These are phyloP conservation scores for Fomitopsis pinicola DNA, from an alignment of 1,284 basidiomycete genomes.

Conservation along the genomic window DNA sequence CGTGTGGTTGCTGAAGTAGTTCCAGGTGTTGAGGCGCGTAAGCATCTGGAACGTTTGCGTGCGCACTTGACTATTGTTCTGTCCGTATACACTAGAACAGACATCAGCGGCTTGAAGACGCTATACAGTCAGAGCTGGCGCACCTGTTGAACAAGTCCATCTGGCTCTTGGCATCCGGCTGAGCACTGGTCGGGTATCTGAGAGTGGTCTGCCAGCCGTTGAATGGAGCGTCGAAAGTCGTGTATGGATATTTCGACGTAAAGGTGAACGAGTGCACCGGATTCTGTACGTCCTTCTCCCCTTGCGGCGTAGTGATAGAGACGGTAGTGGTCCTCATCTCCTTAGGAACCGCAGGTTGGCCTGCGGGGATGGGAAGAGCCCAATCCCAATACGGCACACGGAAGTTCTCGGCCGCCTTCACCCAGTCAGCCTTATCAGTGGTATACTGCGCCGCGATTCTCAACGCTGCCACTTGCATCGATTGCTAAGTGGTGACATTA, in stretches of 20 bases:
- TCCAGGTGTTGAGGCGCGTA: constrained; percentile 35
- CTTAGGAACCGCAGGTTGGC: constrained; percentile 33
- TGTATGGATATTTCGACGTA: constrained; percentile 31
- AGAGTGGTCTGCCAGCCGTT: constrained; percentile 36
- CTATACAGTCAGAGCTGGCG: neutral
- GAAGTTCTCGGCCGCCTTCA: constrained; percentile 33
- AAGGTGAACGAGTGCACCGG: constrained; percentile 42
- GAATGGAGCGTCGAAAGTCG: constrained; percentile 33
- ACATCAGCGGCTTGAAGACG: neutral
- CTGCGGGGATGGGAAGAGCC: constrained; percentile 32
- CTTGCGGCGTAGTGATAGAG: constrained; percentile 34
- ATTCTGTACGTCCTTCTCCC: constrained; percentile 33
- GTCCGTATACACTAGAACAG: neutral
- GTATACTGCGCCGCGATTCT: constrained; percentile 38
- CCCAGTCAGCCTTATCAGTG: constrained; percentile 29
- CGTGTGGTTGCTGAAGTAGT: constrained; percentile 43
- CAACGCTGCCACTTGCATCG: constrained; percentile 33
- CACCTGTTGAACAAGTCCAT: constrained; percentile 29
- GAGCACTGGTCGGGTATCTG: constrained; percentile 31
- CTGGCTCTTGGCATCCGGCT: constrained; percentile 28
- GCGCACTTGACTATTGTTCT: constrained; percentile 8
- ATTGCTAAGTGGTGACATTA: constrained; percentile 33
- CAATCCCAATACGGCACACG: constrained; percentile 52
- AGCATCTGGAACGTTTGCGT: constrained; percentile 35
- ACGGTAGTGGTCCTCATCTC: constrained; percentile 36